Evolutionary conservation across 495 filamentous ascomycete species (phyloP).

Genomic region (Melanomma pulvis-pyrius): DNA sequence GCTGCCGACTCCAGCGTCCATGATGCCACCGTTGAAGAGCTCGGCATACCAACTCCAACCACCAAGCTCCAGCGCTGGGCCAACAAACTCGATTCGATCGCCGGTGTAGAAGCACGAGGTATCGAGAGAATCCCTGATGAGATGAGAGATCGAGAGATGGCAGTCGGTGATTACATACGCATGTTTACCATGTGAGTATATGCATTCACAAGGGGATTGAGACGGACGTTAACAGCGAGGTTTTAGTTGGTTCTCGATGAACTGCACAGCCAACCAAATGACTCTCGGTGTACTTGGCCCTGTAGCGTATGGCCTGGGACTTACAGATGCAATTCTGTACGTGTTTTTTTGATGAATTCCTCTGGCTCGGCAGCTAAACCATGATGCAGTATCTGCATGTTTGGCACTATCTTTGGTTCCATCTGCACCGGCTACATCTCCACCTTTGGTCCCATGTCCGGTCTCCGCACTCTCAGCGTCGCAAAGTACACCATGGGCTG

Average conservation of each 20-base stretch:
- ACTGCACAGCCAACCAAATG: conserved; percentile 31
- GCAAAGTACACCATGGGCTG: conserved; percentile 38
- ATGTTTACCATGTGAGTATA: conserved; percentile 20
- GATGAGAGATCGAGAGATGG: conserved; percentile 10
- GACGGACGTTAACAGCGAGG: background rate
- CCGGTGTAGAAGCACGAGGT: conserved; percentile 23
- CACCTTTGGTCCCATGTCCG: conserved; percentile 31
- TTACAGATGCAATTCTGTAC: conserved; percentile 23
- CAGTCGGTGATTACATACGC: conserved; percentile 19
- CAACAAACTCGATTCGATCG: conserved; percentile 15
- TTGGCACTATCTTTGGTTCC: conserved; percentile 21
- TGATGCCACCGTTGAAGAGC: conserved; percentile 17
- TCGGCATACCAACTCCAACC: conserved; percentile 10
- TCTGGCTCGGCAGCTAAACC: background rate
- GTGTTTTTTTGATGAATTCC: background rate
- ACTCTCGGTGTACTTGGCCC: conserved; percentile 29
- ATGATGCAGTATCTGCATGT: conserved; percentile 8
- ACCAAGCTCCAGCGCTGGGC: conserved; percentile 23
- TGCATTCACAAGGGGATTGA: background rate
- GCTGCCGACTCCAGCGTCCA: background rate
- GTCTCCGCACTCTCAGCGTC: conserved; percentile 32
- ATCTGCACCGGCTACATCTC: conserved; percentile 32
- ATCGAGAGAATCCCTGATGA: conserved; percentile 24
- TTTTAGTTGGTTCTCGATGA: conserved; percentile 27
- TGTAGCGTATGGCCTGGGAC: conserved; percentile 25